phyloP scores from a whole-genome alignment of 306 rosid species.

The Cicer pinnatifidum region DNA sequence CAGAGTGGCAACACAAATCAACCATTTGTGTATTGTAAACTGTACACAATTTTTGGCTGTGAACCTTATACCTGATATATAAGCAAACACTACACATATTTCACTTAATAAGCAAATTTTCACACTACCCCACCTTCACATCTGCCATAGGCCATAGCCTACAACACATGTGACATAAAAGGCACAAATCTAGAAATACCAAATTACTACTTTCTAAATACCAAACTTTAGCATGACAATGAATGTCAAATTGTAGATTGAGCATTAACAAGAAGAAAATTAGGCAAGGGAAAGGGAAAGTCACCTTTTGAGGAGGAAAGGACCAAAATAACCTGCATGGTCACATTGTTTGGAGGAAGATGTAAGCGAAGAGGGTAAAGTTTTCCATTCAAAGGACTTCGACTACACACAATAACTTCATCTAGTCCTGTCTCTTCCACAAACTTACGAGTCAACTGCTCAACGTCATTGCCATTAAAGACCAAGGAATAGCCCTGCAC shows the following conservation, averaged over 20 bases:
- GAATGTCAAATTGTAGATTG: neutral
- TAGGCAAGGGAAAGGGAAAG: conserved; percentile 21
- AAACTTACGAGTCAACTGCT: conserved; percentile 68
- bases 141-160: neutral
- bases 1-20: too few relatives aligned
- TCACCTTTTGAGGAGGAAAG: conserved; percentile 67
- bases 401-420: conserved; percentile 73
- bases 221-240: neutral
- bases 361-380: conserved; percentile 89
- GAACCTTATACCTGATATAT: too few relatives aligned
- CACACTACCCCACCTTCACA: neutral
- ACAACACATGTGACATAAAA: neutral
- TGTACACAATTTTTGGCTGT: too few relatives aligned
- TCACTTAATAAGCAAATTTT: neutral
- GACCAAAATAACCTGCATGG: conserved; percentile 77
- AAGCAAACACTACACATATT: neutral
- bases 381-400: conserved; percentile 86
- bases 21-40: too few relatives aligned
- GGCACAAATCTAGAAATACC: neutral
- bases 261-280: conserved; percentile 13
- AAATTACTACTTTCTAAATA: conserved; percentile 4
- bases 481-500: conserved; percentile 61
- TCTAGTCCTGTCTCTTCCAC: conserved; percentile 79
- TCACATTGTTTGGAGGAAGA: conserved; percentile 92
- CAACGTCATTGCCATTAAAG: conserved; percentile 83